Percentiles rank a stretch among this genome's conserved stretches.
Conservation (phyloP, 805 yeast species). For the Wickerhamomyces alni region DNA sequence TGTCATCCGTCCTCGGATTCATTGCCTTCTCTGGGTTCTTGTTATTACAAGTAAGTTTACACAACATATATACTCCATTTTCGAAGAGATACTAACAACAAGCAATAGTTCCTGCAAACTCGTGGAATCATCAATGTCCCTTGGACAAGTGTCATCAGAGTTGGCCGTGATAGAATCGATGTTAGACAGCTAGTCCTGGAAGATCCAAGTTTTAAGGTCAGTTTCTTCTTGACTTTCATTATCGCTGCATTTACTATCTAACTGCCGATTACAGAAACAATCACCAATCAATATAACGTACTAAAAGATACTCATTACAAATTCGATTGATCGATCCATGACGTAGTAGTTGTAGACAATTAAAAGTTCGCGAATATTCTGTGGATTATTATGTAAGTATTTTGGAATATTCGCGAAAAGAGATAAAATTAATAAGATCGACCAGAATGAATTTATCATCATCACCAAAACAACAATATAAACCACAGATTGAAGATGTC, state of each 20-base stretch:
- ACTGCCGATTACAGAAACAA: too few relatives aligned
- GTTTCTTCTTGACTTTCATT: constrained; percentile 49
- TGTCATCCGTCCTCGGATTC: constrained; percentile 47
- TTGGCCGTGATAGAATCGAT: constrained; percentile 37
- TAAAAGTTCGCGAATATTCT: too few relatives aligned
- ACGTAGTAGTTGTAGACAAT: background rate
- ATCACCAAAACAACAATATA: too few relatives aligned
- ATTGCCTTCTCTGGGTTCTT: constrained; percentile 40
- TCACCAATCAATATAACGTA: too few relatives aligned
- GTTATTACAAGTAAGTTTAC: constrained; percentile 18
- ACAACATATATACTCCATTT: too few relatives aligned
- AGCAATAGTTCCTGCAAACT: constrained; percentile 45
- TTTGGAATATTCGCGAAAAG: too few relatives aligned
- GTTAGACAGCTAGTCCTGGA: constrained; percentile 46
- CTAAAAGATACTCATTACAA: too few relatives aligned
- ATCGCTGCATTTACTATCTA: constrained; percentile 51
- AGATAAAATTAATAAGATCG: too few relatives aligned
- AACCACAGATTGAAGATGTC: constrained; percentile 21
- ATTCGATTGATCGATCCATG: too few relatives aligned
- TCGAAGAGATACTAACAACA: background rate
- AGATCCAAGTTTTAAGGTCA: constrained; percentile 53
- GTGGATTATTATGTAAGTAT: too few relatives aligned
- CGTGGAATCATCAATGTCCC: constrained; percentile 45
- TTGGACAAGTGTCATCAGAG: constrained; percentile 28
- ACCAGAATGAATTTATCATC: too few relatives aligned